A percentile compares a stretch with the other conserved stretches of the same genome.
Conservation (phyloP, 495 filamentous ascomycete species). For the Talaromyces nanjingensis region DNA sequence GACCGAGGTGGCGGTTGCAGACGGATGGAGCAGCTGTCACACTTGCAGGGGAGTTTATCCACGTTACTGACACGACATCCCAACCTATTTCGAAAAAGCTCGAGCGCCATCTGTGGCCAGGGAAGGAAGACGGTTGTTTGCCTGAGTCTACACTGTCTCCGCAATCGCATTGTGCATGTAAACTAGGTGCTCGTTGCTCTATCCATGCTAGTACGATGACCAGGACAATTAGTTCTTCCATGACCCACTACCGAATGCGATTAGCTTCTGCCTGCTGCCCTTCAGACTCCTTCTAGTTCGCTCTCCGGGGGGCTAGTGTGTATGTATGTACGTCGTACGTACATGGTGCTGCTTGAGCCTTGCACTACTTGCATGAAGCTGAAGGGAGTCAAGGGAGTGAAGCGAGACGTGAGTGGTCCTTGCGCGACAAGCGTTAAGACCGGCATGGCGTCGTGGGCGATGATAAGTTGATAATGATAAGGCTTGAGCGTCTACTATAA, state of each 20-base stretch:
- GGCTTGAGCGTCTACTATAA: background rate
- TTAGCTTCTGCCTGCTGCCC: background rate
- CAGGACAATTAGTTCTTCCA: background rate
- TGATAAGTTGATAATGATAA: background rate
- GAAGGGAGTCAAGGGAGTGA: background rate
- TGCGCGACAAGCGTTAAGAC: background rate
- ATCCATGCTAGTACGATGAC: background rate
- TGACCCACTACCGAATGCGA: background rate
- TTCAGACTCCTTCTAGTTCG: background rate
- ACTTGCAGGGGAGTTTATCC: background rate
- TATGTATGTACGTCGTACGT: background rate
- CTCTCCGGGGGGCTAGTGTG: background rate
- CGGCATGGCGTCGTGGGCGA: background rate
- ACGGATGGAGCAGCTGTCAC: background rate
- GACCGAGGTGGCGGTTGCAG: background rate
- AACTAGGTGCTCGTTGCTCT: background rate
- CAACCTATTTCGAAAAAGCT: background rate
- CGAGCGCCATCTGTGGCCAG: background rate
- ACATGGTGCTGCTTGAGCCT: background rate
- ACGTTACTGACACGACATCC: background rate
- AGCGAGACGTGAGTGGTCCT: background rate
- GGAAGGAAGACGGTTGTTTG: background rate
- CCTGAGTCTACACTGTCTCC: background rate
- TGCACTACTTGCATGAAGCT: slow-evolving; percentile 1
- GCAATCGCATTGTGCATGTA: slow-evolving; percentile 1